Evolutionary conservation across 768 basidiomycete species (phyloP).

Genomic region (Leccinellum albellum): DNA sequence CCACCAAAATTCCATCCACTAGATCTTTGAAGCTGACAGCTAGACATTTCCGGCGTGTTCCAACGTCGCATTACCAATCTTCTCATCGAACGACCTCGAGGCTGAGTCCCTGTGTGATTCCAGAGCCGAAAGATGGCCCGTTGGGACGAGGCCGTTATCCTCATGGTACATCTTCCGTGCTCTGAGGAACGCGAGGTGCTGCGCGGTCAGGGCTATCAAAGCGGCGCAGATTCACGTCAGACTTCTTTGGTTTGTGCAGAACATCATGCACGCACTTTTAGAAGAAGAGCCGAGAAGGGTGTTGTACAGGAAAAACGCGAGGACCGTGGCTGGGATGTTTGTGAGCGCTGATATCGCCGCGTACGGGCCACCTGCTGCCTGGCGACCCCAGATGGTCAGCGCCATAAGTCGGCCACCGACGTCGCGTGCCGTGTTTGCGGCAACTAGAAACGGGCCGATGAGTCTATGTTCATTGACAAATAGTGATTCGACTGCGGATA

Average conservation of each 20-base stretch:
- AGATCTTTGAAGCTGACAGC: neutral
- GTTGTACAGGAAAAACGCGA: slow-evolving; percentile 54
- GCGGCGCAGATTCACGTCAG: slow-evolving; percentile 6
- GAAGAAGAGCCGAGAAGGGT: slow-evolving; percentile 55
- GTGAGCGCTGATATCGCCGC: slow-evolving; percentile 61
- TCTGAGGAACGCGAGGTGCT: slow-evolving; percentile 19
- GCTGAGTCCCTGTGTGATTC: neutral
- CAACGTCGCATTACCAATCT: neutral
- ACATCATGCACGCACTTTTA: slow-evolving; percentile 42
- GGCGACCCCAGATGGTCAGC: slow-evolving; percentile 56
- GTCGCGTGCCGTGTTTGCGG: slow-evolving; percentile 67
- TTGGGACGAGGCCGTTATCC: slow-evolving; percentile 20
- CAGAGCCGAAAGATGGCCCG: slow-evolving; percentile 20
- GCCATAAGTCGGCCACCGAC: slow-evolving; percentile 60
- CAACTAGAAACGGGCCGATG: slow-evolving; percentile 34
- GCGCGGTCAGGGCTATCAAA: slow-evolving; percentile 22
- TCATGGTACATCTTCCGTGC: slow-evolving; percentile 25
- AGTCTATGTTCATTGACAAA: neutral
- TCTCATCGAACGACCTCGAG: slow-evolving; percentile 13
- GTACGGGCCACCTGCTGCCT: slow-evolving; percentile 51
- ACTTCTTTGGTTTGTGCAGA: slow-evolving; percentile 1
- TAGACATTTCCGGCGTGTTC: slow-evolving; percentile 14
- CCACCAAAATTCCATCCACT: neutral
- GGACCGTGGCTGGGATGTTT: slow-evolving; percentile 60
- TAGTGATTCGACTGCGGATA: neutral